These are phyloP conservation scores for Thalia dealbata DNA, from an alignment of 176 grass and related monocot genomes.

Conservation along the genomic window DNA sequence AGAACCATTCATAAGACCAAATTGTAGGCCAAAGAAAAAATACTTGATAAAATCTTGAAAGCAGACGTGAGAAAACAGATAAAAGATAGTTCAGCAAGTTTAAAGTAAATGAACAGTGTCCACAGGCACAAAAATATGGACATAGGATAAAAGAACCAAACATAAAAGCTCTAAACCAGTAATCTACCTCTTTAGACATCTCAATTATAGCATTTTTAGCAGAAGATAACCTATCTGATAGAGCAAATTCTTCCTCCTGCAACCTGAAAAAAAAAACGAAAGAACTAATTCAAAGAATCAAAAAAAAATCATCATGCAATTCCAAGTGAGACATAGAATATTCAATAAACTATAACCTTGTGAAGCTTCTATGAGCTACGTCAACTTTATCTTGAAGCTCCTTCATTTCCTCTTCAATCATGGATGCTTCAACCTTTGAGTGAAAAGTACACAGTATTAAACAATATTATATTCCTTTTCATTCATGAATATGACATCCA, in stretches of 20 bases:
- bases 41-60: neutral
- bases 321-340: neutral
- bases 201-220: slow-evolving; percentile 36
- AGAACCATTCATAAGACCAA: neutral
- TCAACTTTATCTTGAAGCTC: slow-evolving; percentile 49
- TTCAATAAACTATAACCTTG: slow-evolving; percentile 36
- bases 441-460: slow-evolving; percentile 5
- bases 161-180: neutral
- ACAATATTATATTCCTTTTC: neutral
- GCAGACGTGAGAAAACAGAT: neutral
- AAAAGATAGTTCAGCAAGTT: neutral
- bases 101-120: neutral
- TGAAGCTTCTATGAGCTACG: slow-evolving; percentile 30
- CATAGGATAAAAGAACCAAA: neutral
- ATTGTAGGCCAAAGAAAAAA: neutral
- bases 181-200: slow-evolving; percentile 47
- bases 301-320: neutral
- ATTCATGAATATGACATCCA: neutral
- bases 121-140: neutral
- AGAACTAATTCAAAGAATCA: slow-evolving; percentile 8
- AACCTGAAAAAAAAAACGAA: slow-evolving; percentile 35
- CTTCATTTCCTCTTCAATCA: slow-evolving; percentile 39
- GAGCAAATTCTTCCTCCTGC: slow-evolving; percentile 46
- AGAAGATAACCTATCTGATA: slow-evolving; percentile 32
- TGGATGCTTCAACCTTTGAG: slow-evolving; percentile 67